Evolutionary conservation across 371 early-diverging fungal species (phyloP).

Genomic region (Mortierella sp.): DNA sequence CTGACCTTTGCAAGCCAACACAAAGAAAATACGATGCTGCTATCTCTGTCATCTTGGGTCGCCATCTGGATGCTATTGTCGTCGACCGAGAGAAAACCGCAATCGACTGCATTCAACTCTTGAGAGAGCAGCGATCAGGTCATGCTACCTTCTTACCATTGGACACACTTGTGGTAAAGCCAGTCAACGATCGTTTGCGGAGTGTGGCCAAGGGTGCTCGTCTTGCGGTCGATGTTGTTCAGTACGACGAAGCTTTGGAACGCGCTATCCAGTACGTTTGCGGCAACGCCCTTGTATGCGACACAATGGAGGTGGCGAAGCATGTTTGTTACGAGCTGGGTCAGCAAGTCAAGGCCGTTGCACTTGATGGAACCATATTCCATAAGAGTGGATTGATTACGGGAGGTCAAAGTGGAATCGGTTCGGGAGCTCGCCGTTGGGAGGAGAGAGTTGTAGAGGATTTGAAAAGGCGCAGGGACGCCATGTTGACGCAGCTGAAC

Average conservation of each 20-base stretch:
- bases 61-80: slow-evolving; percentile 85
- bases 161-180: slow-evolving; percentile 79
- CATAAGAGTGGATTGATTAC: slow-evolving; percentile 97
- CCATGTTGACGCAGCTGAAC: slow-evolving; percentile 76
- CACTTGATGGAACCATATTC: slow-evolving; percentile 94
- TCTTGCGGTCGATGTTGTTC: slow-evolving; percentile 90
- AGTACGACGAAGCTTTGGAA: slow-evolving; percentile 84
- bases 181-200: slow-evolving; percentile 86
- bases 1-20: slow-evolving; percentile 93
- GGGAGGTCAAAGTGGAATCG: slow-evolving; percentile 75
- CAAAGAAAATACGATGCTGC: slow-evolving; percentile 94
- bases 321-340: slow-evolving; percentile 85
- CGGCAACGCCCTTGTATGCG: slow-evolving; percentile 91
- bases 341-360: slow-evolving; percentile 91
- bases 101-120: slow-evolving; percentile 82
- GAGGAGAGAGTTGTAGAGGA: slow-evolving; percentile 88
- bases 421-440: slow-evolving; percentile 77
- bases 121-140: slow-evolving; percentile 95
- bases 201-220: slow-evolving; percentile 81
- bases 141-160: slow-evolving; percentile 96
- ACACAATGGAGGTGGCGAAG: slow-evolving; percentile 87
- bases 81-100: slow-evolving; percentile 85
- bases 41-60: slow-evolving; percentile 82
- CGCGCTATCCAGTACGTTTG: slow-evolving; percentile 90
- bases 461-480: slow-evolving; percentile 77